Evolutionary conservation across 768 basidiomycete species (phyloP).

Genomic region (Naganishia randhawae): DNA sequence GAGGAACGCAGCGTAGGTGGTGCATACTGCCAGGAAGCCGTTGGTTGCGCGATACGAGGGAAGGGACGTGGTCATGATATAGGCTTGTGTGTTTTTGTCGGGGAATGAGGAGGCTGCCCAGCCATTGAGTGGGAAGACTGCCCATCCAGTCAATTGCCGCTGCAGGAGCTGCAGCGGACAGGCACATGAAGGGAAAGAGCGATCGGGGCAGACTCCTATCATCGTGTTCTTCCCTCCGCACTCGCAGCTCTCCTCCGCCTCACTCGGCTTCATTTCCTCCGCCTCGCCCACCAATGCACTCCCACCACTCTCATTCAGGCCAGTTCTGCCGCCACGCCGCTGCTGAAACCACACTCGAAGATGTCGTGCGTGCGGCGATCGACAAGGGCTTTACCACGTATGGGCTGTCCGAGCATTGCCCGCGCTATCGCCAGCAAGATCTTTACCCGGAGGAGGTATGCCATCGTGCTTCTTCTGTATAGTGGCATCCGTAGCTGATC

Average conservation of each 20-base stretch:
- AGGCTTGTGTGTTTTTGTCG: background rate
- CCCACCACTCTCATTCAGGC: constrained; percentile 85
- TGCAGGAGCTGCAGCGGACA: no score
- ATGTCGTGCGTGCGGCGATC: constrained; percentile 77
- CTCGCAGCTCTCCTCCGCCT: background rate
- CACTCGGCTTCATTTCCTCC: background rate
- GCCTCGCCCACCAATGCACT: constrained; percentile 35
- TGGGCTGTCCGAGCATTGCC: constrained; percentile 88
- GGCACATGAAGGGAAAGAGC: constrained; percentile 24
- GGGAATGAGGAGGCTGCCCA: no score
- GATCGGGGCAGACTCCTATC: background rate
- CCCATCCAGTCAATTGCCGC: no score
- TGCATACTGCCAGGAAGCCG: constrained; percentile 45
- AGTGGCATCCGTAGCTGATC: no score
- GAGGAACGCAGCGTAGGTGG: constrained; percentile 38
- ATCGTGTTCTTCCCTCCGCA: background rate
- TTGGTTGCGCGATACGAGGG: constrained; percentile 31
- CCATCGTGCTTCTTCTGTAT: background rate
- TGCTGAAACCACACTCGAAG: constrained; percentile 63
- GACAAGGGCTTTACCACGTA: constrained; percentile 71
- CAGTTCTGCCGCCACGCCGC: constrained; percentile 88
- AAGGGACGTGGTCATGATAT: background rate
- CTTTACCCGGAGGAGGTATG: constrained; percentile 94
- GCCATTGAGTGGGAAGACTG: no score
- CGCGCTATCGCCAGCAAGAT: constrained; percentile 74